These are phyloP conservation scores for Otatea glauca DNA, from an alignment of 176 grass and related monocot species.

Conservation along the genomic window DNA sequence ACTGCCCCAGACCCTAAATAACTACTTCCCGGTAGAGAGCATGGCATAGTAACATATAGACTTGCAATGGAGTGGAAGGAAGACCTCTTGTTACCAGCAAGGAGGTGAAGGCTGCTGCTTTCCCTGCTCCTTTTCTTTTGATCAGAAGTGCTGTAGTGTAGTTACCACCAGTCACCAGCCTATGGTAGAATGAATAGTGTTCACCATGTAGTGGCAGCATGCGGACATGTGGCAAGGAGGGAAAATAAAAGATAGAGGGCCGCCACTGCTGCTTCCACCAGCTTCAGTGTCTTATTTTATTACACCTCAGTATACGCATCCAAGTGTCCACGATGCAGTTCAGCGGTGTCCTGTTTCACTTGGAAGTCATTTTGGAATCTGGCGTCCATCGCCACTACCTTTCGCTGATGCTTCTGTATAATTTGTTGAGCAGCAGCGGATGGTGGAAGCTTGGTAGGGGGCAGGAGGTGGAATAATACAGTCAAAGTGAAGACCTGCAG, in stretches of 20 bases:
- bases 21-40: conserved; percentile 9
- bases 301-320: conserved; percentile 28
- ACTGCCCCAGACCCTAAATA: not conserved
- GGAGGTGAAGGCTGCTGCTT: conserved; percentile 13
- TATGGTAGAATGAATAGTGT: conserved; percentile 45
- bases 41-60: not conserved
- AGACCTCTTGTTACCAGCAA: conserved; percentile 46
- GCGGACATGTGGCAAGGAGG: conserved; percentile 43
- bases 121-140: not conserved
- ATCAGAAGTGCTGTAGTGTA: conserved; percentile 23
- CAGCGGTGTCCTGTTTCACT: conserved; percentile 34
- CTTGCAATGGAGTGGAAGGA: conserved; percentile 8
- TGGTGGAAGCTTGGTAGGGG: conserved; percentile 24
- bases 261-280: conserved; percentile 35
- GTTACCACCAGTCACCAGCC: conserved; percentile 8
- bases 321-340: conserved; percentile 21
- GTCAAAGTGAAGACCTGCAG: conserved; percentile 50
- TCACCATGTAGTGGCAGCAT: conserved; percentile 36
- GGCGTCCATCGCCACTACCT: conserved; percentile 20
- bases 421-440: conserved; percentile 40
- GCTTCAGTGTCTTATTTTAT: conserved; percentile 3
- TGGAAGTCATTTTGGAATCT: conserved; percentile 35
- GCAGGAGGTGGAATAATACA: conserved; percentile 48
- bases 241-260: conserved; percentile 40
- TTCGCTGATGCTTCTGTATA: conserved; percentile 20